Evolutionary conservation across 2,329 filamentous ascomycete species (phyloP), one percentile per base, ranked within the genome.

Genomic region (Aspergillus sojae): DNA sequence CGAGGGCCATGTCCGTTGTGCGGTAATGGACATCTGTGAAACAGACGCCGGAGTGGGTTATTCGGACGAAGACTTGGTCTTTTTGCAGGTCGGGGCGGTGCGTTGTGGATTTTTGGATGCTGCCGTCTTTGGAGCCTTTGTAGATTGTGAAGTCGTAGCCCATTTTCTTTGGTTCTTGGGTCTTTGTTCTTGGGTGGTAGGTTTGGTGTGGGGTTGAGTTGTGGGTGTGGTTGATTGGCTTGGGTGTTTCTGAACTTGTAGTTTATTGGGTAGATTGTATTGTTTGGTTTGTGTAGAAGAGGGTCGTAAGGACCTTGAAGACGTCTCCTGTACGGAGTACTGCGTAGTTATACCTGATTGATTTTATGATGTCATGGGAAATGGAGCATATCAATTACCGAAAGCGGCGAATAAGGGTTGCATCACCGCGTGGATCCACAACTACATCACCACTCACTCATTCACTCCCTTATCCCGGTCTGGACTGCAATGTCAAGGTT

Each of bases 11-110:
- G 46, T 77, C 72, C 9, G 62, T 57, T 56, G 14, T 61, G 56
- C 65, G 58, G 64, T 74, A 77, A 67, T 84, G 80, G 56, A 81
- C 67, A 63, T 82, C 84, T 4, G 89, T 91, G 57, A 86, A 87
- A 74, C 89, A 91, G 58, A 91, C 80, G 34, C 89, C 89, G 2
- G 88, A 89, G 62, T 88, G 86, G 19, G 88, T 91, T 65, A 91
- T 80, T 61, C 83, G 84, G 71, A 91, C 73, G 32, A 88, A 81
- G 58, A 91, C 88, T 63, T 89, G 62, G 43, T 75, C 73, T 34
- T 59, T 46, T 30, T 67, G 50, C 30, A 75, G 70, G 10, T 66
- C 69, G 16, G 62, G 79, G 63, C 79, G 82, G 23, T 77, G 80
- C 50, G 83, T 85, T 56, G 79, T 79, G 52, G 77, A 73, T 73